phyloP scores from a whole-genome alignment of 306 rosid species.

The Prinsepia uniflora region DNA sequence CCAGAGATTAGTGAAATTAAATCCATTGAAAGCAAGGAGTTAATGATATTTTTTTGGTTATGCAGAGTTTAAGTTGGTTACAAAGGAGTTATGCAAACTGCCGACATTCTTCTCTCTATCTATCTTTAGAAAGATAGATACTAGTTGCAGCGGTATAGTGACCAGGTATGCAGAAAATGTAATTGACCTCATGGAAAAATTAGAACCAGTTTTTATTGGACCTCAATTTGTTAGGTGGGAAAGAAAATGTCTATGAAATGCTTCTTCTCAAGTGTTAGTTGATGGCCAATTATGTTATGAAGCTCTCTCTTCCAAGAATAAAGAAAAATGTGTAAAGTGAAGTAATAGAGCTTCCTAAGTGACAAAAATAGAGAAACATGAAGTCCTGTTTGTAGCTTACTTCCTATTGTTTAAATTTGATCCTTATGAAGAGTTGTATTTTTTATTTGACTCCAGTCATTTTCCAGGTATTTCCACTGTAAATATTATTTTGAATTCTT shows the following conservation, averaged over 20 bases:
- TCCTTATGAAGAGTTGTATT: not conserved
- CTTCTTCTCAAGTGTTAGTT: constrained; percentile 1
- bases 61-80: constrained; percentile 57
- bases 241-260: not conserved
- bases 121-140: constrained; percentile 77
- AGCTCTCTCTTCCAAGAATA: not conserved
- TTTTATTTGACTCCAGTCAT: not conserved
- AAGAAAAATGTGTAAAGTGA: not conserved
- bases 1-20: not conserved
- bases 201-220: not conserved
- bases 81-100: constrained; percentile 91
- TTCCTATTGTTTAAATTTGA: not conserved
- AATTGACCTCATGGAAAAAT: not conserved
- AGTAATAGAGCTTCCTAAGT: not conserved
- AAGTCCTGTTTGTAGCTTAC: constrained; percentile 4
- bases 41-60: constrained; percentile 8
- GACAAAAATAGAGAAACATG: not conserved
- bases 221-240: not conserved
- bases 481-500: not conserved
- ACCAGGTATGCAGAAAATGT: constrained; percentile 49
- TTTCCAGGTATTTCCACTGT: not conserved
- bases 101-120: constrained; percentile 68
- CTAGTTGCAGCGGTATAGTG: constrained; percentile 60
- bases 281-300: not conserved
- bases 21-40: constrained; percentile 1